Percentiles rank a stretch among this genome's conserved stretches.
These are phyloP conservation scores for Kodamaea sp. DNA, from an alignment of 1,139 yeast genomes.

Conservation along the genomic window DNA sequence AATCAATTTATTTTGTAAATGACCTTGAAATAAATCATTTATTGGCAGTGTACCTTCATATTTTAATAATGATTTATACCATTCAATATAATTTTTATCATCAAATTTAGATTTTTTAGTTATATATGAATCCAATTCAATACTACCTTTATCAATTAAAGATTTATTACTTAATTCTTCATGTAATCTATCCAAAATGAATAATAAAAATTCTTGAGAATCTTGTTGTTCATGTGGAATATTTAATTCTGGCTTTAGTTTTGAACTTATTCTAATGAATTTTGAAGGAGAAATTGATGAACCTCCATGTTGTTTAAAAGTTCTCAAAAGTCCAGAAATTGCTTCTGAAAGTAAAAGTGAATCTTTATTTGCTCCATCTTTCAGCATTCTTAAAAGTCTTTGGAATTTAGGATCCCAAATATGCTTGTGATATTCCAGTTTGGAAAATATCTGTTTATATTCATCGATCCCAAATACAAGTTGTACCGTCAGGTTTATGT, in stretches of 20 bases:
- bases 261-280: constrained; percentile 52
- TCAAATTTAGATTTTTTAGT: constrained; percentile 23
- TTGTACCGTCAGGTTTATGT: constrained; percentile 68
- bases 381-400: constrained; percentile 19
- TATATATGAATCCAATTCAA: constrained; percentile 25
- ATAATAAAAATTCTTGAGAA: constrained; percentile 69
- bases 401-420: constrained; percentile 32
- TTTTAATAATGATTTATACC: constrained; percentile 51
- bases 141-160: constrained; percentile 15
- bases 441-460: constrained; percentile 42
- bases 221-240: constrained; percentile 77
- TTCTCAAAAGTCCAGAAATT: constrained; percentile 36
- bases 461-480: constrained; percentile 52
- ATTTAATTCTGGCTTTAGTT: constrained; percentile 58
- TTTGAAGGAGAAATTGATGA: constrained; percentile 63
- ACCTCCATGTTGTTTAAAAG: constrained; percentile 54
- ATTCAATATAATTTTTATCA: constrained; percentile 49
- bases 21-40: constrained; percentile 62
- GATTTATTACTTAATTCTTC: constrained; percentile 52
- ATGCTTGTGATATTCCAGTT: constrained; percentile 40
- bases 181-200: constrained; percentile 62
- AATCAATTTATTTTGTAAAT: constrained; percentile 57
- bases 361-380: constrained; percentile 19
- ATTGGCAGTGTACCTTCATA: constrained; percentile 65
- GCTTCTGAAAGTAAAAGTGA: constrained; percentile 47